Base-by-base conservation (phyloP, 805 yeast species). In the Ogataea wickerhamii region DNA sequence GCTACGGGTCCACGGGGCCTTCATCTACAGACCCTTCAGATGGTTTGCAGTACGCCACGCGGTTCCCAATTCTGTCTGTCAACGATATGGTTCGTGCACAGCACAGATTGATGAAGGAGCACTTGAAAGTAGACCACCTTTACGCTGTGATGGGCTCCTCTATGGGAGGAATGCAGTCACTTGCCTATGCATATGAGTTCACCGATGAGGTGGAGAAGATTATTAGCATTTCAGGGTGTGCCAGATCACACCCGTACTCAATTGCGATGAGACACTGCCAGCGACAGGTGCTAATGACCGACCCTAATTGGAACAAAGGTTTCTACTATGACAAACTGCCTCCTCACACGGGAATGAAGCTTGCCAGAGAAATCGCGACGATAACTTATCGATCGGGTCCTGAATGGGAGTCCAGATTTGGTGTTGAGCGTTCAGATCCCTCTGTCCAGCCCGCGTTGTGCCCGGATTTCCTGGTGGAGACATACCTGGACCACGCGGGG, bases 161-260 rank as follows among this genome's bases (percentile, higher is more conserved):
- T 0, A 86, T 89, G 94, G 97, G 97, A n/a, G 97, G 96, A n/a
- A 87, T 89, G 96, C 96, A 88, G 64, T 80, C 91, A 6, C 70
- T 89, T 38, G 95, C 96, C 0, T 86, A 79, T 60, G 95, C 87
- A 1, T 73, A 78, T 56, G 95, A 84, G 54, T 89, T 84, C 52
- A 84, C 94, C 1, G 80, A 82, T 33, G 74, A 71, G 39, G 96
- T 88, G 3, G 74, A 72, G 5, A 79, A 82, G 37, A 71, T 89
- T 2, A 76, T 87, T 1, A 74, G 86, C n/a, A 85, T 89, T 20
- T 81, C 91, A 29, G 96, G 95, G 3, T 88, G 96, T 66, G 95
- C 95, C 2, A 73, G 94, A 54, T 86, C 96, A 1, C 96, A 89
- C 59, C 97, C 97, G 2, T 84, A 84, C 49, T 86, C 96, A 2